Conservation (phyloP, 1,139 yeast genomes). For the Pichia terricola region DNA sequence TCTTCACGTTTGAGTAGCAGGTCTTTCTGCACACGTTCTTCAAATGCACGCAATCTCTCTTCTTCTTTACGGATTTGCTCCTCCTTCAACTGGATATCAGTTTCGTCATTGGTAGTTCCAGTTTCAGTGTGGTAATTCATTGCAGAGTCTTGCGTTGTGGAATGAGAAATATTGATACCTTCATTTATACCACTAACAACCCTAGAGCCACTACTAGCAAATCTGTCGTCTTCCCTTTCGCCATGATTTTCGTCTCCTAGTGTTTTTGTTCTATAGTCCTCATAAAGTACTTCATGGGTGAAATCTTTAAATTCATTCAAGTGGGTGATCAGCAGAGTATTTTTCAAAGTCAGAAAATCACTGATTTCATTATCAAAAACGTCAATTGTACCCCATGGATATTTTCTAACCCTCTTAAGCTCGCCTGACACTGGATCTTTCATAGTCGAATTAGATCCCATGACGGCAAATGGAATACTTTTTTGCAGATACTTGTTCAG, state of each 20-base stretch:
- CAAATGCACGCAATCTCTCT: slow-evolving; percentile 69
- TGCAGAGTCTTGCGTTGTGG: slow-evolving; percentile 3
- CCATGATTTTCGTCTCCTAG: slow-evolving; percentile 14
- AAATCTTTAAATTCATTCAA: slow-evolving; percentile 86
- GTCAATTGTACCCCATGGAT: slow-evolving; percentile 92
- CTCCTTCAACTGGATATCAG: slow-evolving; percentile 45
- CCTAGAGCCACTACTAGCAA: not conserved
- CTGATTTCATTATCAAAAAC: slow-evolving; percentile 72
- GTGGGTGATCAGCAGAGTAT: slow-evolving; percentile 84
- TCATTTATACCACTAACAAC: not conserved
- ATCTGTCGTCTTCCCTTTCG: not conserved
- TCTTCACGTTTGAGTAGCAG: slow-evolving; percentile 76
- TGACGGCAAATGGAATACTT: slow-evolving; percentile 79
- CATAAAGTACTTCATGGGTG: slow-evolving; percentile 87
- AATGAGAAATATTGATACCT: slow-evolving; percentile 1
- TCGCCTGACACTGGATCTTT: slow-evolving; percentile 54
- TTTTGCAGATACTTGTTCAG: slow-evolving; percentile 70
- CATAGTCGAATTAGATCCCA: slow-evolving; percentile 54
- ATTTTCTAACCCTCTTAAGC: slow-evolving; percentile 67
- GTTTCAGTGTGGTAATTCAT: not conserved
- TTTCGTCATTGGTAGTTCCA: slow-evolving; percentile 6
- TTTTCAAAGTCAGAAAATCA: slow-evolving; percentile 76
- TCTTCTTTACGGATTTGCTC: slow-evolving; percentile 76
- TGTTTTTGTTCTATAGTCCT: slow-evolving; percentile 81
- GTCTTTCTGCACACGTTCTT: slow-evolving; percentile 85